Percentiles rank a stretch among this genome's conserved stretches.
Evolutionary conservation across 2,329 filamentous ascomycete genomes (phyloP).

Genomic region (Talaromyces atroroseus): DNA sequence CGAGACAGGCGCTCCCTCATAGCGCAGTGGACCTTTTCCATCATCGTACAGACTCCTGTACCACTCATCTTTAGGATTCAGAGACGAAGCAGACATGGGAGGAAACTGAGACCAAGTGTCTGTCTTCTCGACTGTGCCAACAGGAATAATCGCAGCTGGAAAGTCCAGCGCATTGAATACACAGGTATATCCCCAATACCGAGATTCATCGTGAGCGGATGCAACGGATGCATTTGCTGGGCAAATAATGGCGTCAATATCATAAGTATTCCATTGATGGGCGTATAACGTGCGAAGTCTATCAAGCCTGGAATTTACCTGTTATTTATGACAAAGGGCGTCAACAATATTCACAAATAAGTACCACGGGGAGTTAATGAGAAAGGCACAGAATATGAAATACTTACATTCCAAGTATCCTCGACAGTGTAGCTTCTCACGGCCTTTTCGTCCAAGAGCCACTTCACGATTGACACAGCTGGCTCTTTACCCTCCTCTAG

Average conservation of each 20-base stretch:
- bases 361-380: too few species aligned
- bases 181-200: slow-evolving; percentile 49
- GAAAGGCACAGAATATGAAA: not conserved
- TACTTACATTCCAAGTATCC: slow-evolving; percentile 6
- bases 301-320: slow-evolving; percentile 5
- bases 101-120: slow-evolving; percentile 38
- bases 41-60: slow-evolving; percentile 43
- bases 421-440: not conserved
- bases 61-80: slow-evolving; percentile 43
- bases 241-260: slow-evolving; percentile 12
- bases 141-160: slow-evolving; percentile 28
- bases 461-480: slow-evolving; percentile 5
- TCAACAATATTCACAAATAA: not conserved
- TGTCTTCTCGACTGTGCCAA: slow-evolving; percentile 31
- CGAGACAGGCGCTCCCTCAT: slow-evolving; percentile 18
- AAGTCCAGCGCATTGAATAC: slow-evolving; percentile 31
- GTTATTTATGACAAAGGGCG: not conserved
- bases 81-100: slow-evolving; percentile 29
- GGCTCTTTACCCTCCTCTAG: slow-evolving; percentile 6
- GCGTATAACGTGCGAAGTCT: slow-evolving; percentile 2
- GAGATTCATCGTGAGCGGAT: slow-evolving; percentile 49
- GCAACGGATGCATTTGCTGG: slow-evolving; percentile 53
- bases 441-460: slow-evolving; percentile 6
- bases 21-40: slow-evolving; percentile 34
- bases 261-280: slow-evolving; percentile 6